Conservation (phyloP, 441 rosid genomes). For the Mallotus repandus region DNA sequence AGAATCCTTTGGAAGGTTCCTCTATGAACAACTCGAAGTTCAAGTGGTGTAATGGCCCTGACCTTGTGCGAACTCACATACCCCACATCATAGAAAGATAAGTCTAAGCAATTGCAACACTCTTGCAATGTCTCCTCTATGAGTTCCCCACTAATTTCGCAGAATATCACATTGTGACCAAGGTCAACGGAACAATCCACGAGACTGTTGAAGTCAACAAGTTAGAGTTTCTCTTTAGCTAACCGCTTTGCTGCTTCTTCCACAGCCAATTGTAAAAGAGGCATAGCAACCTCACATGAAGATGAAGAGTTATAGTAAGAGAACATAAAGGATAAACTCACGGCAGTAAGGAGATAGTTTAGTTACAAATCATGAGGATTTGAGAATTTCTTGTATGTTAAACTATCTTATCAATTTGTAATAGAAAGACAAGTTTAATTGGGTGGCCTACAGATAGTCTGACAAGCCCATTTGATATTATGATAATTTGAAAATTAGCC, state of each 20-base stretch:
- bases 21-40: constrained; percentile 57
- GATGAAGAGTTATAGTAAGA: too few species aligned
- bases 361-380: too few species aligned
- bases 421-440: too few species aligned
- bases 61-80: constrained; percentile 67
- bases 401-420: too few species aligned
- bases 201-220: constrained; percentile 78
- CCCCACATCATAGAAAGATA: constrained; percentile 71
- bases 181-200: constrained; percentile 68
- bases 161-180: constrained; percentile 84
- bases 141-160: constrained; percentile 77
- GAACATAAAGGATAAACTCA: too few species aligned
- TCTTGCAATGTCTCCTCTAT: constrained; percentile 52
- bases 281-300: too few species aligned
- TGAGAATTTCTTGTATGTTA: too few species aligned
- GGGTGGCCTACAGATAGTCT: too few species aligned
- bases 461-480: too few species aligned
- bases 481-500: too few species aligned
- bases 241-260: constrained; percentile 63
- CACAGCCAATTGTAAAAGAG: constrained; percentile 57
- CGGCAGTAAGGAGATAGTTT: too few species aligned
- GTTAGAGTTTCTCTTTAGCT: constrained; percentile 63
- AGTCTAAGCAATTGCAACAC: constrained; percentile 75
- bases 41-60: constrained; percentile 76
- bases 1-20: constrained; percentile 79